Percentiles rank a stretch among this genome's conserved stretches.
These are phyloP conservation scores for Apiospora saccharicola DNA, from an alignment of 2,329 filamentous ascomycete genomes.

Conservation along the genomic window DNA sequence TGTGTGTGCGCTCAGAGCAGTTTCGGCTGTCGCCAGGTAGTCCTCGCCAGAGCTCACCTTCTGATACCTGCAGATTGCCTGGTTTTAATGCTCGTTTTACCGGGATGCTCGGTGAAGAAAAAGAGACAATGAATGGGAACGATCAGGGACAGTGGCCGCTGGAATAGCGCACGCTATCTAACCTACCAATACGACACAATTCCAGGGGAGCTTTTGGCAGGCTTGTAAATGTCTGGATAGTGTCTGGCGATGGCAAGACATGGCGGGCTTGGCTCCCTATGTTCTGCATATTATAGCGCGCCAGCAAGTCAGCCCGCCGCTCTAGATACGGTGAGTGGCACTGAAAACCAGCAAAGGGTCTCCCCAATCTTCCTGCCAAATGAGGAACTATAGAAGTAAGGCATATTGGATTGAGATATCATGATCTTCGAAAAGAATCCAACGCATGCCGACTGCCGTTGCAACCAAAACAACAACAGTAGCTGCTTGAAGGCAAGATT, in stretches of 20 bases:
- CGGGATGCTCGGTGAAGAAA: background rate
- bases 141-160: background rate
- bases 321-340: background rate
- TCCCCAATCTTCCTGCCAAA: background rate
- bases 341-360: background rate
- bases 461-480: background rate
- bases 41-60: background rate
- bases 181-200: background rate
- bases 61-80: background rate
- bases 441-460: background rate
- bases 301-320: conserved; percentile 6
- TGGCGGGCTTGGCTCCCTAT: background rate
- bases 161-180: background rate
- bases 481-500: background rate
- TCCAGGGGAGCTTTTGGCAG: background rate
- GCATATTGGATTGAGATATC: background rate
- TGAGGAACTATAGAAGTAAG: background rate
- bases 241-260: background rate
- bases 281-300: background rate
- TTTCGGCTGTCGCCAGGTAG: background rate
- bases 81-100: background rate
- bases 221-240: background rate
- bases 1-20: background rate
- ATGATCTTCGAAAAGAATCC: background rate
- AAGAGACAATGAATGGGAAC: background rate